phyloP scores from a whole-genome alignment of 2,329 filamentous ascomycete genomes.

The Myriangium duriaei region DNA sequence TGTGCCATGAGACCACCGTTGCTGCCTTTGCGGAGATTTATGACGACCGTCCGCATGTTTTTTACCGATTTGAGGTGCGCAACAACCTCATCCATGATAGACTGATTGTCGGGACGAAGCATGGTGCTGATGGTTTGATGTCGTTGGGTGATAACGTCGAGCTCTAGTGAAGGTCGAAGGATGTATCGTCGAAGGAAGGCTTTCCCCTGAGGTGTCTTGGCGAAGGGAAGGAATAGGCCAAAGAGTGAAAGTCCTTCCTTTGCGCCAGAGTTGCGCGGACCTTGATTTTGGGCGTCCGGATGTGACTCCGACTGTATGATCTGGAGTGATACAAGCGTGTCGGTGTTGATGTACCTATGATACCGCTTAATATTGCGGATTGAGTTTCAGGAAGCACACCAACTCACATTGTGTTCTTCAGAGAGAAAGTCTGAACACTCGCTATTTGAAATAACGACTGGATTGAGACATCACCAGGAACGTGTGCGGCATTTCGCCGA shows the following conservation, averaged over 20 bases:
- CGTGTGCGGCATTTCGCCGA: slow-evolving; percentile 48
- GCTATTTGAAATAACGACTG: slow-evolving; percentile 47
- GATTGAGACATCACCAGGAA: slow-evolving; percentile 46
- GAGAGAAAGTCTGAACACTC: slow-evolving; percentile 61
- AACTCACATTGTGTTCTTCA: slow-evolving; percentile 47
- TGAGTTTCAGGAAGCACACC: background rate
- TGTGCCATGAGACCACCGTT: slow-evolving; percentile 36
- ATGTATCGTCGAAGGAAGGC: slow-evolving; percentile 64
- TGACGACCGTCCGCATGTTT: slow-evolving; percentile 58
- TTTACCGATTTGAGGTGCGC: slow-evolving; percentile 57
- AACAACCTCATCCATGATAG: slow-evolving; percentile 50
- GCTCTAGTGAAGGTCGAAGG: slow-evolving; percentile 60
- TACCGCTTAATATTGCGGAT: slow-evolving; percentile 15
- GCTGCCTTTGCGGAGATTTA: slow-evolving; percentile 55
- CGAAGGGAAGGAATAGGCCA: slow-evolving; percentile 64
- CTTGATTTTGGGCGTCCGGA: slow-evolving; percentile 67
- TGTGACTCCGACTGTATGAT: slow-evolving; percentile 74
- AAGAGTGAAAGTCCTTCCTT: slow-evolving; percentile 79
- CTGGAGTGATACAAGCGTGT: slow-evolving; percentile 72
- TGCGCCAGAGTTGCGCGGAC: slow-evolving; percentile 48
- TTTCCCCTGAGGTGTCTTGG: slow-evolving; percentile 69
- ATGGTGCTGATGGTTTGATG: slow-evolving; percentile 58
- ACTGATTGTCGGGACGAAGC: slow-evolving; percentile 53
- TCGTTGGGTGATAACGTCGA: slow-evolving; percentile 56
- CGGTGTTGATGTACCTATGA: slow-evolving; percentile 65